Conservation (phyloP, 164 flowering plant genomes). For the Vitis rotundifolia region DNA sequence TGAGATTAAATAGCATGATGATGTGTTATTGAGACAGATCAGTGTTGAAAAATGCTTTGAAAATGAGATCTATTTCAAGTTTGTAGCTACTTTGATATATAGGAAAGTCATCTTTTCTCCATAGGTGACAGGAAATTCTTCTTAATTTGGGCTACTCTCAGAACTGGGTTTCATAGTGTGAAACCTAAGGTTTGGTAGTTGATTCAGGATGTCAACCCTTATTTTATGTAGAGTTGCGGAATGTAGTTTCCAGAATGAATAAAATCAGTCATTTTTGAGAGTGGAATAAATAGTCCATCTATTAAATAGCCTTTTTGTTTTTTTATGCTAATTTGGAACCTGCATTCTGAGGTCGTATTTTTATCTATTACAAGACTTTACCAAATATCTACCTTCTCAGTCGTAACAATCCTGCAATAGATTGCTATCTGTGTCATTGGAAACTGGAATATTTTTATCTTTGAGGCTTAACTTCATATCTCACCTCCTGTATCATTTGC, state of each 20-base stretch:
- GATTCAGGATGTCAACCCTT: not conserved
- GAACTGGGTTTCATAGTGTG: not conserved
- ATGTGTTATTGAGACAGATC: not conserved
- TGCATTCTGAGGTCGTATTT: too few species aligned
- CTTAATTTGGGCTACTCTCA: not conserved
- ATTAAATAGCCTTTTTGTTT: too few species aligned
- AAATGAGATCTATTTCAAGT: too few species aligned
- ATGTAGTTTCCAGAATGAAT: too few species aligned
- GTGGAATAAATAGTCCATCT: too few species aligned
- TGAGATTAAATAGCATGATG: not conserved
- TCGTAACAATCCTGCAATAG: not conserved
- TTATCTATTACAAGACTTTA: too few species aligned
- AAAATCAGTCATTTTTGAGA: too few species aligned
- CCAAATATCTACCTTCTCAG: too few species aligned
- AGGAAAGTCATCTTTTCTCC: too few species aligned
- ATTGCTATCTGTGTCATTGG: not conserved
- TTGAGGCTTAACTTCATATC: not conserved
- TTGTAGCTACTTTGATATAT: too few species aligned
- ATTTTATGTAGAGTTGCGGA: not conserved
- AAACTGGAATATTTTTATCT: not conserved
- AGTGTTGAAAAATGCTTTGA: not conserved
- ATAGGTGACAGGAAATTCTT: too few species aligned
- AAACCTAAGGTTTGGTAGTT: not conserved
- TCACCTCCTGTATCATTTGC: not conserved
- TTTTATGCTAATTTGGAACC: too few species aligned